phyloP scores from a whole-genome alignment of 306 rosid species.

The Sophora flavescens region DNA sequence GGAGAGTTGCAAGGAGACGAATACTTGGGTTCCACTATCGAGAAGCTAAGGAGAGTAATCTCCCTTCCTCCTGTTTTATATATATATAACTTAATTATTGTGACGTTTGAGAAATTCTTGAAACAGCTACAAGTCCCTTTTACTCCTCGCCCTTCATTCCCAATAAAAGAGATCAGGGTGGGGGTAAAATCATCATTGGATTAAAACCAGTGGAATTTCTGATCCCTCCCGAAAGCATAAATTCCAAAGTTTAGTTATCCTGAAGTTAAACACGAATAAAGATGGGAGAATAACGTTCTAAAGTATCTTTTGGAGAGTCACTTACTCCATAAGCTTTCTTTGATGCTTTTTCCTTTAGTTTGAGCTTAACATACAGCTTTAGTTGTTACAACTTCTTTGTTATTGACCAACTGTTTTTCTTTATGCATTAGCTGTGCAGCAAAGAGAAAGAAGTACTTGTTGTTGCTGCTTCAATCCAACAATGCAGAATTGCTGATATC shows the following conservation, averaged over 20 bases:
- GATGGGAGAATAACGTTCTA: conserved; percentile 54
- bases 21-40: too few species aligned
- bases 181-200: conserved; percentile 13
- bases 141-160: neutral
- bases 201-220: conserved; percentile 14
- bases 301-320: conserved; percentile 61
- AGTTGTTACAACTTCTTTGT: neutral
- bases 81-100: too few species aligned
- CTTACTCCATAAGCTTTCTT: conserved; percentile 51
- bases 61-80: too few species aligned
- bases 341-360: conserved; percentile 54
- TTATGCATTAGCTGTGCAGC: conserved; percentile 34
- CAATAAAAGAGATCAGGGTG: neutral
- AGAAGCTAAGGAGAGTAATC: too few species aligned
- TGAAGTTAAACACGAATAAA: conserved; percentile 51
- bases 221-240: conserved; percentile 6
- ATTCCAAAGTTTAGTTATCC: conserved; percentile 35
- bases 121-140: too few species aligned
- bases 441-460: neutral
- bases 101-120: too few species aligned
- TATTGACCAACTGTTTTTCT: too few species aligned
- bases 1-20: too few species aligned
- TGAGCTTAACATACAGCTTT: conserved; percentile 50
- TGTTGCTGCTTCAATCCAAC: neutral
- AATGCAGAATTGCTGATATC: conserved; percentile 7